Evolutionary conservation across 202 grass and related monocot genomes (phyloP).

Genomic region (Dendrocalamus latiflorus): DNA sequence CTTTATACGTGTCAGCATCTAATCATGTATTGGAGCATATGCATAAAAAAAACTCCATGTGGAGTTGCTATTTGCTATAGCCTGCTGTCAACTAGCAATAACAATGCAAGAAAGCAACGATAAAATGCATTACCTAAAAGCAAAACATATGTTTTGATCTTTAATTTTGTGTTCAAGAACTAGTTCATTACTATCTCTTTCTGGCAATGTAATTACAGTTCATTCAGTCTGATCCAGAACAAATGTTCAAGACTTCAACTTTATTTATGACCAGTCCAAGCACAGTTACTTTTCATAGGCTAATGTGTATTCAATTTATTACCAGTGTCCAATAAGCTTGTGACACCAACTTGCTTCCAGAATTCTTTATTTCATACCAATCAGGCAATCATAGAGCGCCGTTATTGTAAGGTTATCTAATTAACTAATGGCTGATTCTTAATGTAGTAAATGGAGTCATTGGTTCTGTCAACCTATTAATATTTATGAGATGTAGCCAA

Average conservation of each 20-base stretch:
- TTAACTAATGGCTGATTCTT: conserved; percentile 11
- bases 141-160: not conserved
- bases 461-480: not conserved
- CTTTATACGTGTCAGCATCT: conserved; percentile 30
- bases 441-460: not conserved
- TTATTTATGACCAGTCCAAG: too few relatives aligned
- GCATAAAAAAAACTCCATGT: not conserved
- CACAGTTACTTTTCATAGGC: too few relatives aligned
- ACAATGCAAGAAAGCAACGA: not conserved
- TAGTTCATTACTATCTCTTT: not conserved
- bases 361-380: conserved; percentile 24
- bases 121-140: not conserved
- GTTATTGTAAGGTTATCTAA: conserved; percentile 16
- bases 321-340: too few relatives aligned
- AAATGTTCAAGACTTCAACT: too few relatives aligned
- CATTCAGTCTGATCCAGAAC: not conserved
- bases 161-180: too few relatives aligned
- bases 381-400: conserved; percentile 1
- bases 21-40: not conserved
- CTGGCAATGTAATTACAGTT: too few relatives aligned
- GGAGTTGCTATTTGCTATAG: not conserved
- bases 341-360: too few relatives aligned
- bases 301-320: too few relatives aligned
- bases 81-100: not conserved
- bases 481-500: too few relatives aligned